Conservation (phyloP, 768 basidiomycete species). For the Mrakia blollopis region DNA sequence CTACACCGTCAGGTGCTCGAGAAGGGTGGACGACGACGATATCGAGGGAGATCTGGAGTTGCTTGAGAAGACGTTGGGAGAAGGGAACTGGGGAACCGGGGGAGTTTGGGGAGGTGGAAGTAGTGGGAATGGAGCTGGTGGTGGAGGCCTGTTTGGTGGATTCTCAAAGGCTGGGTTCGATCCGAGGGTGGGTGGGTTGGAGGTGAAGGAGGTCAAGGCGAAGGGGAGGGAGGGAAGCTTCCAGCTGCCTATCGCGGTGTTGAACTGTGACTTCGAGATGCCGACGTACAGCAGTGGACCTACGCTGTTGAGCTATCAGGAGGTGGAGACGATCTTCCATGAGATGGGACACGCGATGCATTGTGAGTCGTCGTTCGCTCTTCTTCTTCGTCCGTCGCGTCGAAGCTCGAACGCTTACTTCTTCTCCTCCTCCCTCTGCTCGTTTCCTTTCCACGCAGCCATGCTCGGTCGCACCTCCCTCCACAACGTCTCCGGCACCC, state of each 20-base stretch:
- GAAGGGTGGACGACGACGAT: conserved; percentile 89
- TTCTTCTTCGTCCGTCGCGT: conserved; percentile 1
- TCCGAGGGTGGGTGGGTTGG: conserved; percentile 34
- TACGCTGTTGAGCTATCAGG: conserved; percentile 80
- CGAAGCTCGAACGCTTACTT: conserved; percentile 10
- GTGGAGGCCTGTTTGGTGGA: too few species aligned
- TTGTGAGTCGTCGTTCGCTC: conserved; percentile 66
- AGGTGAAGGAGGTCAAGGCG: conserved; percentile 50
- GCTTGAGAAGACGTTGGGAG: conserved; percentile 8
- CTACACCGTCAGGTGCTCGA: conserved; percentile 92
- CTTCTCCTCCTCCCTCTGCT: conserved; percentile 1
- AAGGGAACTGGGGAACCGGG: conserved; percentile 17
- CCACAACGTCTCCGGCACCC: conserved; percentile 95
- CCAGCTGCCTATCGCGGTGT: conserved; percentile 85
- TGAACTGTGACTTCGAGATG: conserved; percentile 77
- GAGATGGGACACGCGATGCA: conserved; percentile 99
- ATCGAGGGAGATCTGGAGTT: conserved; percentile 57
- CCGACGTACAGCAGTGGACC: conserved; percentile 60
- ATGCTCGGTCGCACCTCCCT: conserved; percentile 98
- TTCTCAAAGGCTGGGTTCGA: neutral
- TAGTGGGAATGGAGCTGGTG: neutral
- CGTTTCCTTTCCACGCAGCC: conserved; percentile 52
- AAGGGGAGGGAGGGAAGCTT: conserved; percentile 62
- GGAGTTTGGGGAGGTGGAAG: conserved; percentile 12
- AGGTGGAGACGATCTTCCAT: conserved; percentile 90